Conservation (phyloP, 1,284 basidiomycete genomes). For the Pseudozyma flocculosa region DNA sequence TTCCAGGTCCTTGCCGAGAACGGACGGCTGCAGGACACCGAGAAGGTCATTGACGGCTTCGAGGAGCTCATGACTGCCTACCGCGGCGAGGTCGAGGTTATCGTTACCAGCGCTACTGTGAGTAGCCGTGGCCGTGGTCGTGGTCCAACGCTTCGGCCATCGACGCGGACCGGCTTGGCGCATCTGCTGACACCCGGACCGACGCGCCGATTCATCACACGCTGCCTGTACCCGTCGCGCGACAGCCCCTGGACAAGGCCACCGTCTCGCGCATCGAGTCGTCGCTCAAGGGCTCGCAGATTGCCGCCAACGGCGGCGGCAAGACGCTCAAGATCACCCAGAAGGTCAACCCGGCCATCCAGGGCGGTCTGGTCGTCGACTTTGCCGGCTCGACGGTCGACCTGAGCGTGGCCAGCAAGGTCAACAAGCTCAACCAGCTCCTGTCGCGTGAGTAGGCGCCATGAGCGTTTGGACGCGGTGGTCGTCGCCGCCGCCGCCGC, state of each 20-base stretch:
- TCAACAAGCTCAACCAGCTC: slow-evolving; percentile 89
- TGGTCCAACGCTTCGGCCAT: too few species aligned
- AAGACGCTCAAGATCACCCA: slow-evolving; percentile 54
- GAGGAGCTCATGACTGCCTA: slow-evolving; percentile 83
- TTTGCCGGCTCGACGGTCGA: slow-evolving; percentile 98
- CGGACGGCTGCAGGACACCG: slow-evolving; percentile 79
- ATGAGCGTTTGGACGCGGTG: neutral
- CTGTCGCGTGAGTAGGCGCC: slow-evolving; percentile 59
- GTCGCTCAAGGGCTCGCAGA: slow-evolving; percentile 51
- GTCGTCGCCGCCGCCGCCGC: too few species aligned
- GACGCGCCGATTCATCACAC: too few species aligned
- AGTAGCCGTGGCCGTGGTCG: slow-evolving; percentile 33
- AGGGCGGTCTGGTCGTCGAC: slow-evolving; percentile 80
- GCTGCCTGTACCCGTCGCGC: too few species aligned
- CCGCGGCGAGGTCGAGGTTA: slow-evolving; percentile 89
- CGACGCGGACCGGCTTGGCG: too few species aligned
- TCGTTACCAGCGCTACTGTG: slow-evolving; percentile 74
- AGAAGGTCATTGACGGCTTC: slow-evolving; percentile 88
- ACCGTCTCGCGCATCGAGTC: slow-evolving; percentile 50
- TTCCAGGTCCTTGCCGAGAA: slow-evolving; percentile 89
- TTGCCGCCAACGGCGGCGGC: slow-evolving; percentile 45
- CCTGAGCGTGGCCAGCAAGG: slow-evolving; percentile 85
- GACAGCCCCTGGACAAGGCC: slow-evolving; percentile 54
- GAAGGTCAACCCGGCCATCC: slow-evolving; percentile 55
- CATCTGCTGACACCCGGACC: too few species aligned